These are phyloP conservation scores for Penicillium sp. DNA, from an alignment of 2,329 filamentous ascomycete genomes.

Conservation along the genomic window DNA sequence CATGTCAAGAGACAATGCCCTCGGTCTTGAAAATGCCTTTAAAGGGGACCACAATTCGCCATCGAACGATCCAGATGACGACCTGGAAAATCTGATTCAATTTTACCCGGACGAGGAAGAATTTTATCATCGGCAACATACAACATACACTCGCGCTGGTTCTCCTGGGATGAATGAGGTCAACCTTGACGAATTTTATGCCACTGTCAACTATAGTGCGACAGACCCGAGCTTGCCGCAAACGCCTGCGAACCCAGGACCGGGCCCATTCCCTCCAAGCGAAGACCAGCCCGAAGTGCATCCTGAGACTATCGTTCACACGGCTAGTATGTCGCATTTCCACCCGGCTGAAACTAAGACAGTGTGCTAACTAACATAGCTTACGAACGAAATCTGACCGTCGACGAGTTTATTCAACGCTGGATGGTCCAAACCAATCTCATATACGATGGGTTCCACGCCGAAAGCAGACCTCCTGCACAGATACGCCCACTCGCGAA, in stretches of 20 bases:
- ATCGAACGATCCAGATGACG: constrained; percentile 21
- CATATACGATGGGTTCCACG: constrained; percentile 15
- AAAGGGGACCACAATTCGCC: constrained; percentile 14
- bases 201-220: constrained; percentile 17
- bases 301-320: constrained; percentile 27
- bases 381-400: constrained; percentile 41
- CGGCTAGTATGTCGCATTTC: constrained; percentile 25
- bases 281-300: constrained; percentile 17
- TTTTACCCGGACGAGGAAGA: constrained; percentile 33
- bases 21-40: constrained; percentile 25
- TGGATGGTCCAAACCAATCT: constrained; percentile 36
- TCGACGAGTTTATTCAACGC: constrained; percentile 44
- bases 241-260: background rate
- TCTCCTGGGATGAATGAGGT: constrained; percentile 18
- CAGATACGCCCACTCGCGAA: constrained; percentile 30
- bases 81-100: constrained; percentile 32
- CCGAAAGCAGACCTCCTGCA: constrained; percentile 18
- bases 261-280: constrained; percentile 4
- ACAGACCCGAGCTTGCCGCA: constrained; percentile 11
- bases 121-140: constrained; percentile 16
- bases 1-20: constrained; percentile 19
- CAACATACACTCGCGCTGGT: constrained; percentile 7
- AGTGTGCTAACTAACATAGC: constrained; percentile 22
- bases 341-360: background rate
- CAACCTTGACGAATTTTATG: constrained; percentile 33